phyloP scores from a whole-genome alignment of 352 stramenopile genomes.

The Phytopythium vexans region DNA sequence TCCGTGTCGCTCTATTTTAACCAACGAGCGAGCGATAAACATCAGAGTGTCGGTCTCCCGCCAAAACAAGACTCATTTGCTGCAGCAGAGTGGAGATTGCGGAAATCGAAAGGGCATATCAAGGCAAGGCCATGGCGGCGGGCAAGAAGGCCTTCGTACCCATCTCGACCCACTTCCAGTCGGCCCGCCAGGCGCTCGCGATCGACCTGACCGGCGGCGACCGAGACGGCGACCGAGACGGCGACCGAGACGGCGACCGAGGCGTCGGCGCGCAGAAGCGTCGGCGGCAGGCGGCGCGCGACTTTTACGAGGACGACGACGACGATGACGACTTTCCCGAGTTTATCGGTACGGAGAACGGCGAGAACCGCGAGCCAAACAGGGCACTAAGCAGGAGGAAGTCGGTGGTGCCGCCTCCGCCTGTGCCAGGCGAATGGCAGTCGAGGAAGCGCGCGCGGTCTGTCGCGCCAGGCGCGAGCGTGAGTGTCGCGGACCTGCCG shows the following conservation, averaged over 20 bases:
- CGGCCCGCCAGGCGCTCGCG: conserved; percentile 8
- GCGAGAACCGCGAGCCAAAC: conserved; percentile 45
- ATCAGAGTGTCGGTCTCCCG: conserved; percentile 9
- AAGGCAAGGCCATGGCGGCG: conserved; percentile 1
- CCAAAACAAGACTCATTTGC: conserved; percentile 2
- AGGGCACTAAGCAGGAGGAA: conserved; percentile 25
- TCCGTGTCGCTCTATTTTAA: neutral
- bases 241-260: neutral
- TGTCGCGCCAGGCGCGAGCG: neutral
- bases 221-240: neutral
- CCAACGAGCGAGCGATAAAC: neutral
- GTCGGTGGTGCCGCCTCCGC: too few relatives aligned
- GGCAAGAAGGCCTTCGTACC: conserved; percentile 30
- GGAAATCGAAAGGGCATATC: neutral
- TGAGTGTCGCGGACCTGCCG: neutral
- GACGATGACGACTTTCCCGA: conserved; percentile 29
- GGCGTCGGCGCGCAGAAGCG: conserved; percentile 8
- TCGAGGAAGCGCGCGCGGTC: conserved; percentile 13
- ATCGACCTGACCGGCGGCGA: conserved; percentile 42
- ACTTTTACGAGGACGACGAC: conserved; percentile 62
- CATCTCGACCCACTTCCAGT: conserved; percentile 60
- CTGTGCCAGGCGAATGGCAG: neutral
- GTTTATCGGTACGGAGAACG: neutral
- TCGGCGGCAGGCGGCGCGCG: conserved; percentile 1
- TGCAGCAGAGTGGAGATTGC: neutral